phyloP scores from a whole-genome alignment of 306 rosid species.

The Ammopiptanthus mongolicus region DNA sequence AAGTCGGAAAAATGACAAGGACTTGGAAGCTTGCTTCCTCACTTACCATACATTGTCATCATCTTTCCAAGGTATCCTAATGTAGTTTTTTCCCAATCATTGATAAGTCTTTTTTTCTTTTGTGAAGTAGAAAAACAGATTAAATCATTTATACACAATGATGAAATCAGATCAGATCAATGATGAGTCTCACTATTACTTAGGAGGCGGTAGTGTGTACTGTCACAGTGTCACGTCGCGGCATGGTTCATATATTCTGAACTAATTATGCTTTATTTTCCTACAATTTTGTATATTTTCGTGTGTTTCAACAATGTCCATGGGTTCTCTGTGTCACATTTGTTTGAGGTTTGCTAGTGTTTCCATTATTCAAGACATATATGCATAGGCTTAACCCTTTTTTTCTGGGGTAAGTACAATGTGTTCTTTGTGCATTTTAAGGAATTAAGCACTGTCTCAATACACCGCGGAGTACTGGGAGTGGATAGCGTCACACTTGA shows the following conservation, averaged over 20 bases:
- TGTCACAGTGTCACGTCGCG: too few relatives aligned
- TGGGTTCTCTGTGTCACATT: background rate
- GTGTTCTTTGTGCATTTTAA: background rate
- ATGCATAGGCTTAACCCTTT: background rate
- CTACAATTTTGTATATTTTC: background rate
- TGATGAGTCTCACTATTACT: background rate
- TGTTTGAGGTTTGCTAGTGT: background rate
- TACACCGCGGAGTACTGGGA: background rate
- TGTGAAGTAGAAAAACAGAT: background rate
- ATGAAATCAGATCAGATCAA: background rate
- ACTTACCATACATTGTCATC: slow-evolving; percentile 78
- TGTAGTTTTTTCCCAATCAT: background rate
- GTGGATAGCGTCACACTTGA: background rate
- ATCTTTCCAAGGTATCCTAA: slow-evolving; percentile 61
- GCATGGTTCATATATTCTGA: background rate
- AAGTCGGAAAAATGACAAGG: slow-evolving; percentile 47
- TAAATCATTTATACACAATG: background rate
- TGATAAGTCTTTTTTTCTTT: background rate
- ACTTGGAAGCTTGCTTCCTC: slow-evolving; percentile 68
- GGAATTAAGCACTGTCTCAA: background rate
- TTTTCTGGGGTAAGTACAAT: background rate
- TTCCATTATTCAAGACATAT: background rate
- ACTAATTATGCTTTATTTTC: background rate
- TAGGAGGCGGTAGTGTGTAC: background rate
- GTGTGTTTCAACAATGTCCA: background rate